Evolutionary conservation across 1,139 yeast species (phyloP), one percentile per base, ranked within the genome.

Genomic region (Blastobotrys raffinosifermentans): DNA sequence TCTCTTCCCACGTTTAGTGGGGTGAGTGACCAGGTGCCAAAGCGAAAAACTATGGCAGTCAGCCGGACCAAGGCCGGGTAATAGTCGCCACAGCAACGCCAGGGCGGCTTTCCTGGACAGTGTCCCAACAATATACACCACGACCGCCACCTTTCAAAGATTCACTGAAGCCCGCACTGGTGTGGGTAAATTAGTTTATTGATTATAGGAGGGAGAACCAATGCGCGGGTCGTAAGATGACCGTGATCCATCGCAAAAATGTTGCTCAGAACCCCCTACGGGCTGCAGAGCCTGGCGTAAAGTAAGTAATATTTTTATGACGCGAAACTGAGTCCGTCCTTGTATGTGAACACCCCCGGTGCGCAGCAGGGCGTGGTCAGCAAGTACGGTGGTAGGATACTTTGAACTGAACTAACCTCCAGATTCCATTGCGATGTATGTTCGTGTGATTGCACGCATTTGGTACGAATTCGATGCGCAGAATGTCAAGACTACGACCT

Each of bases 351-450:
- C n/a, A n/a, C n/a, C n/a, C n/a, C n/a, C n/a, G n/a, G n/a, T n/a
- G n/a, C n/a, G n/a, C n/a, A 8, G 4, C 13, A 20, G 5, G 18
- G 33, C 33, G 33, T 10, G 17, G 33, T 34, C 51, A 48, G 61
- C 32, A 74, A 81, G 54, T 18, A 11, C 34, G 26, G 11, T 19
- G n/a, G 22, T 13, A 19, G 17, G 14, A 16, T 25, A n/a, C 31
- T 20, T n/a, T 19, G 17, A 11, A 11, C 35, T 27, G 29, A 37
- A 38, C 35, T 23, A 29, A 29, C 20, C 11, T 20, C 14, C 26
- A 53, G 58, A 39, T 87, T 78, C 61, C 96, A 89, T 59, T 91
- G 98, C 64, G 98, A 91, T 63, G 86, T 85, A 14, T 91, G 98
- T 57, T 81, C 96, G 18, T 73, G 94, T 3, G 98, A 91, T 58